A percentile compares a stretch with the other conserved stretches of the same genome.
These are phyloP conservation scores for Geotrichum histeridarum DNA, from an alignment of 1,139 yeast species.

Conservation along the genomic window DNA sequence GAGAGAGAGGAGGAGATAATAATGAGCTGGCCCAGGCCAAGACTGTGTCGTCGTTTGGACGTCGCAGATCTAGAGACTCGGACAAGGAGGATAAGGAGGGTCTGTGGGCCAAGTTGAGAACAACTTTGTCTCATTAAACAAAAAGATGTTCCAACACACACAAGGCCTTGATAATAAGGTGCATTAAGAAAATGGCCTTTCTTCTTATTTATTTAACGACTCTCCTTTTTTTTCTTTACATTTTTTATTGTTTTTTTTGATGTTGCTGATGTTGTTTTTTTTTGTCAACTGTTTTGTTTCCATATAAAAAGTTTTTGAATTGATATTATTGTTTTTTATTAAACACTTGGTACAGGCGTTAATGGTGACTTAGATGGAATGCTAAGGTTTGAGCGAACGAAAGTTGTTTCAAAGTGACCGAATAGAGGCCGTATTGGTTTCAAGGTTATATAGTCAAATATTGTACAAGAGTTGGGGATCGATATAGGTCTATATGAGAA, in stretches of 20 bases:
- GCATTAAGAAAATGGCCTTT: background rate
- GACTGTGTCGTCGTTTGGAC: conserved; percentile 9
- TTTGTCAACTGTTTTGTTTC: no score
- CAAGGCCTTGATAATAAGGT: background rate
- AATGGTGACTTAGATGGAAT: no score
- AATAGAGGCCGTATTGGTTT: no score
- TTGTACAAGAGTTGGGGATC: no score
- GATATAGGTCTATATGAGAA: no score
- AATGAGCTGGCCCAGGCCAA: conserved; percentile 3
- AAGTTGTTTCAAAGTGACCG: no score
- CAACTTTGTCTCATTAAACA: conserved; percentile 28
- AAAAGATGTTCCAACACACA: background rate
- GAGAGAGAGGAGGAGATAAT: background rate
- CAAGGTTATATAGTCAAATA: no score
- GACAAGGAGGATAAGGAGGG: conserved; percentile 19
- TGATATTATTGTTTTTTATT: no score
- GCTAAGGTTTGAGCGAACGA: no score
- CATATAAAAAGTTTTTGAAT: background rate
- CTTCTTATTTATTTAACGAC: background rate
- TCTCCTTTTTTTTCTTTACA: background rate
- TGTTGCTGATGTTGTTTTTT: background rate
- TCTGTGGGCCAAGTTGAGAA: conserved; percentile 29
- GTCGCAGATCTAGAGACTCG: background rate
- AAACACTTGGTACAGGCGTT: no score
- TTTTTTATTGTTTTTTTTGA: background rate